phyloP scores from a whole-genome alignment of 441 rosid genomes.

The Adansonia madagascariensis region DNA sequence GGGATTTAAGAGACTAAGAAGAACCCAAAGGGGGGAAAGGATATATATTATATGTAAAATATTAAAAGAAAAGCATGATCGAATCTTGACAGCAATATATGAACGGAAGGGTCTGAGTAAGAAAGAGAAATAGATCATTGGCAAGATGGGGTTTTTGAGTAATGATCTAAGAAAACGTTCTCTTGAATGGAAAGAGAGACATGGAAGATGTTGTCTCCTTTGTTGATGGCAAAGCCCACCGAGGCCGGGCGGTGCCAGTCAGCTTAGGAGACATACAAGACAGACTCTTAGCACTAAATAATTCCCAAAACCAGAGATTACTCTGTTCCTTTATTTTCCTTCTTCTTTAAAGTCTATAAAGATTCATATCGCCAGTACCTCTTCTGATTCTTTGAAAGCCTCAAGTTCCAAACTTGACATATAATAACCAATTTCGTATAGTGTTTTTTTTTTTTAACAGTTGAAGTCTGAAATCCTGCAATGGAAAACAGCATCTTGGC shows the following conservation, averaged over 20 bases:
- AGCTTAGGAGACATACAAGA: slow-evolving; percentile 71
- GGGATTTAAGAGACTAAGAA: slow-evolving; percentile 47
- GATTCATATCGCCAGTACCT: slow-evolving; percentile 42
- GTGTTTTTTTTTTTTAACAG: slow-evolving; percentile 37
- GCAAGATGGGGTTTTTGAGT: slow-evolving; percentile 38
- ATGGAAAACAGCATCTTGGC: slow-evolving; percentile 83
- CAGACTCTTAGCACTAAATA: slow-evolving; percentile 53
- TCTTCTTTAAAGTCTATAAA: slow-evolving; percentile 29
- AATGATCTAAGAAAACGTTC: slow-evolving; percentile 53
- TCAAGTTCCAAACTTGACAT: slow-evolving; percentile 65
- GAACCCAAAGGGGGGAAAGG: slow-evolving; percentile 42
- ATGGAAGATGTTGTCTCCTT: slow-evolving; percentile 64
- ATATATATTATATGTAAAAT: slow-evolving; percentile 18
- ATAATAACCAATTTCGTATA: slow-evolving; percentile 33
- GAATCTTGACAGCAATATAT: slow-evolving; percentile 66
- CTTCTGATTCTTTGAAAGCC: slow-evolving; percentile 41
- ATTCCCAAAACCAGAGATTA: slow-evolving; percentile 41
- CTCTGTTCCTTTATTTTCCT: slow-evolving; percentile 38
- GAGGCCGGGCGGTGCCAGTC: slow-evolving; percentile 58
- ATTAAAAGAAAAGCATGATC: slow-evolving; percentile 44
- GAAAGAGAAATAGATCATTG: slow-evolving; percentile 40
- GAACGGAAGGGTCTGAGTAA: slow-evolving; percentile 46
- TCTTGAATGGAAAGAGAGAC: slow-evolving; percentile 56
- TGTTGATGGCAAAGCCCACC: slow-evolving; percentile 67
- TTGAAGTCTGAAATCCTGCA: slow-evolving; percentile 68